Conservation (phyloP, 345 rosid genomes). For the Pugionium dolabratum region DNA sequence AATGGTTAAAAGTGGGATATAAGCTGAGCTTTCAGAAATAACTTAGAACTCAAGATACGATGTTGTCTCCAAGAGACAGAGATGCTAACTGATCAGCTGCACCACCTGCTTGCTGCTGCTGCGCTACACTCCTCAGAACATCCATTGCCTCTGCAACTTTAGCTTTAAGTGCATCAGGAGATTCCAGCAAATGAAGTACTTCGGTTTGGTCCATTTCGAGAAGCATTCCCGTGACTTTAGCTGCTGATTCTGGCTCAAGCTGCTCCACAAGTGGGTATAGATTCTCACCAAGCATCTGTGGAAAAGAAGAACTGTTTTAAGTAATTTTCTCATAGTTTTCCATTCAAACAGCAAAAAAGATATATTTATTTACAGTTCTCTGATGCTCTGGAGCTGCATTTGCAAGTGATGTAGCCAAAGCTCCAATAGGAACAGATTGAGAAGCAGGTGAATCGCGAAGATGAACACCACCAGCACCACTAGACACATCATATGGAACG, state of each 20-base stretch:
- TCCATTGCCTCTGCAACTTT: constrained; percentile 65
- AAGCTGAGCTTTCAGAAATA: constrained; percentile 28
- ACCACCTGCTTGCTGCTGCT: constrained; percentile 53
- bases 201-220: constrained; percentile 67
- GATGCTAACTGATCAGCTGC: constrained; percentile 62
- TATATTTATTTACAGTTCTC: constrained; percentile 60
- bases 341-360: background rate
- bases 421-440: constrained; percentile 77
- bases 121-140: constrained; percentile 50
- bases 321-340: background rate
- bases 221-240: constrained; percentile 65
- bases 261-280: constrained; percentile 67
- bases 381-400: constrained; percentile 85
- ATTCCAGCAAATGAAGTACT: constrained; percentile 61
- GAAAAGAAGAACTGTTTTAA: background rate
- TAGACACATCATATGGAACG: constrained; percentile 72
- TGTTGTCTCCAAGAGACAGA: constrained; percentile 53
- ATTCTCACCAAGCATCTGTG: constrained; percentile 62
- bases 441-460: constrained; percentile 59
- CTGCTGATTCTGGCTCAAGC: constrained; percentile 51
- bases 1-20: background rate
- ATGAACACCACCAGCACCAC: constrained; percentile 56
- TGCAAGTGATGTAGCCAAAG: constrained; percentile 87
- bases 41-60: constrained; percentile 46
- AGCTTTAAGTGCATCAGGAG: constrained; percentile 61